Conservation (phyloP, 2,329 filamentous ascomycete species). For the Penicillium digitatum region DNA sequence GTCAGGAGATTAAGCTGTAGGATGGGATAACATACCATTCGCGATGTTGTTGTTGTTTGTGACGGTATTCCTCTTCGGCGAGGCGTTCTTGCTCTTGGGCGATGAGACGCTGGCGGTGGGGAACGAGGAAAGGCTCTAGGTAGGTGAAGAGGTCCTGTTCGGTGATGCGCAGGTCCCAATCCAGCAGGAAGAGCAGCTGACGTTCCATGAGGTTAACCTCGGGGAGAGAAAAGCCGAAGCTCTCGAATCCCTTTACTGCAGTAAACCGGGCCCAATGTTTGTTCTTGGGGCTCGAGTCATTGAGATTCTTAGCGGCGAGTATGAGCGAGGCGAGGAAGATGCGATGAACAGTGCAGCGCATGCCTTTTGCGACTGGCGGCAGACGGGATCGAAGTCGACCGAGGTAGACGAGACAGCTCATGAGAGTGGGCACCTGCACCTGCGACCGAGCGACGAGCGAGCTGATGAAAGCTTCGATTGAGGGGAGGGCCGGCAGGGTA, state of each 20-base stretch:
- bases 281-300: conserved; percentile 98
- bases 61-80: conserved; percentile 37
- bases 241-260: conserved; percentile 64
- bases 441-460: conserved; percentile 89
- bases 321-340: conserved; percentile 75
- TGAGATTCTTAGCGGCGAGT: conserved; percentile 89
- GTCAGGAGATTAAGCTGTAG: neutral
- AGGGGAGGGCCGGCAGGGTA: conserved; percentile 58
- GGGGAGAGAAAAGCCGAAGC: conserved; percentile 86
- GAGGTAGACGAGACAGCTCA: conserved; percentile 95
- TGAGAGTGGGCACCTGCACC: conserved; percentile 93
- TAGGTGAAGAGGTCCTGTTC: conserved; percentile 82
- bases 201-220: conserved; percentile 99
- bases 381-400: conserved; percentile 76
- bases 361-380: conserved; percentile 90
- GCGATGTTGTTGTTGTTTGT: conserved; percentile 29
- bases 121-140: conserved; percentile 81
- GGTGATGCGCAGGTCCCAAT: conserved; percentile 87
- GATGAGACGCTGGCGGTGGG: conserved; percentile 63
- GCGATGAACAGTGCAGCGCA: conserved; percentile 92
- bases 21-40: conserved; percentile 29
- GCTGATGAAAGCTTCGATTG: conserved; percentile 84
- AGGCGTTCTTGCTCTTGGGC: conserved; percentile 52
- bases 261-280: conserved; percentile 99
- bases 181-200: conserved; percentile 88